A percentile compares a stretch with the other conserved stretches of the same genome.
Conservation (phyloP, 139 green algal species). For the Marvania coccoides region DNA sequence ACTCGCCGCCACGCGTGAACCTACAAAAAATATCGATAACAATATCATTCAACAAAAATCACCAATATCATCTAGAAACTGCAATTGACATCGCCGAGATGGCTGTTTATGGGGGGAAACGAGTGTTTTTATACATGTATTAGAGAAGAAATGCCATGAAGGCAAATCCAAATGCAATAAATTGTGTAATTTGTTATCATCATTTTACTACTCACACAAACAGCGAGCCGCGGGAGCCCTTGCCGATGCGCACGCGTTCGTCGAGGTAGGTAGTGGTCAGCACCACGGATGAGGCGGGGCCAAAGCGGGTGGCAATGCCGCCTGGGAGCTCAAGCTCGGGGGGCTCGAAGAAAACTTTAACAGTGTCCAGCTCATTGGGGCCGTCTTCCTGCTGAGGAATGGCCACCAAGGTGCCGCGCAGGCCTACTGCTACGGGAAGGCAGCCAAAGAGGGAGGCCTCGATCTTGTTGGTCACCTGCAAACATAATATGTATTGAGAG, state of each 20-base stretch:
- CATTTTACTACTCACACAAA: no score
- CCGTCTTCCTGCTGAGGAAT: conserved; percentile 23
- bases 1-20: conserved; percentile 55
- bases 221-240: conserved; percentile 52
- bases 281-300: conserved; percentile 45
- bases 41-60: no score
- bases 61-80: no score
- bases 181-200: no score
- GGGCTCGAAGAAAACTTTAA: conserved; percentile 68
- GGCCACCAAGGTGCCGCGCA: conserved; percentile 46
- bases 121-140: no score
- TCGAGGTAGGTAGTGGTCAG: conserved; percentile 77
- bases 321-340: conserved; percentile 38
- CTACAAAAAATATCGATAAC: no score
- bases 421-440: conserved; percentile 48
- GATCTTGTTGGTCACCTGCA: no score
- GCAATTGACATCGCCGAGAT: no score
- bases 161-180: no score
- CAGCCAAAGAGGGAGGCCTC: conserved; percentile 54
- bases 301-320: conserved; percentile 48
- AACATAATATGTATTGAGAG: no score
- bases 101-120: no score
- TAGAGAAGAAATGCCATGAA: no score
- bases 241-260: conserved; percentile 62
- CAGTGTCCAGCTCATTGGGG: conserved; percentile 37